Percentiles rank a stretch among this genome's conserved stretches.
Evolutionary conservation across 306 rosid species (phyloP).

Genomic region (Arachis hypogaea): DNA sequence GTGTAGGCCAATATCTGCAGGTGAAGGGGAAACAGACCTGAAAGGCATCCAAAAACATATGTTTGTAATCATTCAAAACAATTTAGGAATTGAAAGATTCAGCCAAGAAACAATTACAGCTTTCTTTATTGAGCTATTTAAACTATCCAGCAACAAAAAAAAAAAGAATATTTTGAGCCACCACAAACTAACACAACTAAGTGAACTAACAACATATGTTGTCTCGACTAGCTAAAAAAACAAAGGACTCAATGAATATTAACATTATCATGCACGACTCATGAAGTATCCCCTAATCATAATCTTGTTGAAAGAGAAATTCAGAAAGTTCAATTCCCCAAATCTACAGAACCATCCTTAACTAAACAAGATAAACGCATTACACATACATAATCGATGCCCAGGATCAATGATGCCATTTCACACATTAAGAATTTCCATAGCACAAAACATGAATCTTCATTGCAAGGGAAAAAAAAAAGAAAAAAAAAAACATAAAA

Average conservation of each 20-base stretch:
- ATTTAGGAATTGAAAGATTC: slow-evolving; percentile 14
- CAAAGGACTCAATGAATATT: slow-evolving; percentile 1
- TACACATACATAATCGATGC: slow-evolving; percentile 9
- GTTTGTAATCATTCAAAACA: slow-evolving; percentile 7
- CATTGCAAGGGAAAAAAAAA: not conserved
- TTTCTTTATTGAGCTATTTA: slow-evolving; percentile 22
- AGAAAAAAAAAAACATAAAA: not conserved
- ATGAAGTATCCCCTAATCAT: slow-evolving; percentile 23
- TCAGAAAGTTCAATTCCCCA: slow-evolving; percentile 23
- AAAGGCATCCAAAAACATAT: slow-evolving; percentile 5
- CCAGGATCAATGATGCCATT: slow-evolving; percentile 11
- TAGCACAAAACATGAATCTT: slow-evolving; percentile 20
- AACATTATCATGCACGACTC: slow-evolving; percentile 12
- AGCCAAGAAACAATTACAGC: slow-evolving; percentile 5
- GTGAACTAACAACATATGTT: not conserved
- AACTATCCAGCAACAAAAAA: slow-evolving; percentile 14
- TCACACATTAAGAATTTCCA: slow-evolving; percentile 11
- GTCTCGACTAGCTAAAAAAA: slow-evolving; percentile 9
- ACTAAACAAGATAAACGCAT: slow-evolving; percentile 10
- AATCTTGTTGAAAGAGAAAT: not conserved
- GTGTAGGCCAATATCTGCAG: slow-evolving; percentile 44
- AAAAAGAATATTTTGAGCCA: slow-evolving; percentile 24
- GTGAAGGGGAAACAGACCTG: slow-evolving; percentile 30
- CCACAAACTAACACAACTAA: slow-evolving; percentile 3
- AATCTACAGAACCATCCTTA: slow-evolving; percentile 33